Base-by-base conservation (phyloP, 1,139 yeast genomes). In the Sugiyamaella grinbergsii region DNA sequence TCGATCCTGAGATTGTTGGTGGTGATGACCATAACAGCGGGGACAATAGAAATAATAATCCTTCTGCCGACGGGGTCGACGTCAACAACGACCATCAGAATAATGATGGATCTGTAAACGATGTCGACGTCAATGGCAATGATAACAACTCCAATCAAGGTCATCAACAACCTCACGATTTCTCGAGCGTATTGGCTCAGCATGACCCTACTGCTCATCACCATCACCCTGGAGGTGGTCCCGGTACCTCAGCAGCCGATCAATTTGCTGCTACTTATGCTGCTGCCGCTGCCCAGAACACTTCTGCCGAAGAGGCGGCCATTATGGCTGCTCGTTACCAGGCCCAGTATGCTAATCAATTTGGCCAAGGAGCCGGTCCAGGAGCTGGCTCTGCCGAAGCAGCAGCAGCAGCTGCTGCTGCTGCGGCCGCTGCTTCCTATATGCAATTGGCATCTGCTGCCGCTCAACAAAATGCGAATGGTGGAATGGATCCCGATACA, bases 1-100 rank as follows among this genome's bases (percentile, higher is more conserved):
- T 65, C 45, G 69, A 65, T 46, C 69, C 69, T 13, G 69, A 63
- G 44, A 65, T 65, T 48, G 63, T 61, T 18, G 51, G 47, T 15
- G 37, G 49, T 16, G 46, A 47, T 23, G 47, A 43, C 10, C 36
- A 42, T 36, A 26, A 26, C n/a, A 28, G 29, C 7, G 38, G 26
- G 22, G 32, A n/a, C 24, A 38, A 37, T n/a, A 22, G 15, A 6
- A 28, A 24, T 19, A 23, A 32, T 6, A 33, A 18, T 28, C 16
- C 11, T 40, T 13, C 32, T n/a, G 31, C 16, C 18, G 42, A 47
- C 31, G 42, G 24, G 26, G 34, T 18, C 28, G 43, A 5, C 16
- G 24, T 13, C 19, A 32, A 31, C 31, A 32, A n/a, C 18, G 11
- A 13, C 15, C 31, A 38, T 15, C 40, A 36, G 24, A 15, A 16